A percentile compares a stretch with the other conserved stretches of the same genome.
Evolutionary conservation across 345 rosid species (phyloP).

Genomic region (Eucalyptus virginea): DNA sequence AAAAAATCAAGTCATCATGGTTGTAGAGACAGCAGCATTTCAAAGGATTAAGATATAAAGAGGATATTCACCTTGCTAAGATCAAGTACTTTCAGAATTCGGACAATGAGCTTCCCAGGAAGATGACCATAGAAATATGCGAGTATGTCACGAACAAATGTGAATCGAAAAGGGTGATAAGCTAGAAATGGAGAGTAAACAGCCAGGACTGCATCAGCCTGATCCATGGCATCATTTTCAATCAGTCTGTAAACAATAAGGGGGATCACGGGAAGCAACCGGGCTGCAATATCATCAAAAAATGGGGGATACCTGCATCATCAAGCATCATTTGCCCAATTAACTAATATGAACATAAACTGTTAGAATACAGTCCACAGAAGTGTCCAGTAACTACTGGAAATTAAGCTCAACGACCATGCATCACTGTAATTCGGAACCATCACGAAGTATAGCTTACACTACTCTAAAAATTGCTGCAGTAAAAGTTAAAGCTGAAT

Average conservation of each 20-base stretch:
- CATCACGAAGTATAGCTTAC: background rate
- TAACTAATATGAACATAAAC: background rate
- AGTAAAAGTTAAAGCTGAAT: background rate
- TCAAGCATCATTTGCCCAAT: background rate
- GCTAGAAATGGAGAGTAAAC: constrained; percentile 54
- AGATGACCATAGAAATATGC: constrained; percentile 95
- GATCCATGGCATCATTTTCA: constrained; percentile 79
- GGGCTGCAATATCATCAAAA: constrained; percentile 90
- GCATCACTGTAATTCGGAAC: background rate
- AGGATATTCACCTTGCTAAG: constrained; percentile 53
- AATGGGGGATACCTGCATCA: constrained; percentile 80
- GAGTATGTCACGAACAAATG: constrained; percentile 94
- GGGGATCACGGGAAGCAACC: constrained; percentile 91
- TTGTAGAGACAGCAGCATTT: background rate
- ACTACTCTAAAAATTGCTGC: background rate
- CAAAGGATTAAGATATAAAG: background rate
- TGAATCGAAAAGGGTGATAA: constrained; percentile 79
- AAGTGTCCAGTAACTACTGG: background rate
- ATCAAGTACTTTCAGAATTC: constrained; percentile 77
- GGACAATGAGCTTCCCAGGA: constrained; percentile 61
- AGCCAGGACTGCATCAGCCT: constrained; percentile 61
- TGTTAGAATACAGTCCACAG: background rate
- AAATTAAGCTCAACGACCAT: background rate
- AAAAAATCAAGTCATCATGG: background rate
- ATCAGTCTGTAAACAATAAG: constrained; percentile 84